A percentile compares a stretch with the other conserved stretches of the same genome.
Conservation (phyloP, 805 yeast species). For the Priceomyces carsonii region DNA sequence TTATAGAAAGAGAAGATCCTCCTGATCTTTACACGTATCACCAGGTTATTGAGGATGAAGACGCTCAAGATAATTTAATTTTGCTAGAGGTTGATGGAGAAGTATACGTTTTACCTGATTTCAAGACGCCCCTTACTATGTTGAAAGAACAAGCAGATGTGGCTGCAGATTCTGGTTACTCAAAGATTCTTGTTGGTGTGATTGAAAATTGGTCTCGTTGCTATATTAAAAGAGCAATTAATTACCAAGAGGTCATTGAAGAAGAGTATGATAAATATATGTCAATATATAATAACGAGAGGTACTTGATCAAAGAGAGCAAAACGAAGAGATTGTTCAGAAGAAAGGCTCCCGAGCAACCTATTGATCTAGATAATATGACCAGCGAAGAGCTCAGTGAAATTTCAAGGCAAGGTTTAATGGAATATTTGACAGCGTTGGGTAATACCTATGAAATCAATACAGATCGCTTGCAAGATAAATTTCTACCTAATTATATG, state of each 20-base stretch:
- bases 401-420: slow-evolving; percentile 61
- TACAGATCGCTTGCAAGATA: slow-evolving; percentile 60
- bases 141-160: slow-evolving; percentile 88
- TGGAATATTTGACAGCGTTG: slow-evolving; percentile 78
- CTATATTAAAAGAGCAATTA: slow-evolving; percentile 58
- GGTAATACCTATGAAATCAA: slow-evolving; percentile 87
- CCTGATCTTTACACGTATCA: slow-evolving; percentile 71
- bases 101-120: slow-evolving; percentile 68
- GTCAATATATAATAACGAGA: slow-evolving; percentile 42
- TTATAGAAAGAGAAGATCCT: slow-evolving; percentile 63
- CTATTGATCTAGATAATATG: slow-evolving; percentile 39
- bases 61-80: slow-evolving; percentile 32
- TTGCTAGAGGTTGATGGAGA: slow-evolving; percentile 42
- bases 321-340: slow-evolving; percentile 39
- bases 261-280: slow-evolving; percentile 41
- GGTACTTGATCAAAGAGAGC: slow-evolving; percentile 44
- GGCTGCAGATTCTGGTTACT: slow-evolving; percentile 82
- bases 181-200: slow-evolving; percentile 76
- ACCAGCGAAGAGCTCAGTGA: slow-evolving; percentile 36
- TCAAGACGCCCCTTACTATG: slow-evolving; percentile 77
- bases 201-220: slow-evolving; percentile 67
- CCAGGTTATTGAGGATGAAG: slow-evolving; percentile 41
- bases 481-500: slow-evolving; percentile 64
- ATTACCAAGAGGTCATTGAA: slow-evolving; percentile 59
- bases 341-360: slow-evolving; percentile 12